Percentiles rank a stretch among this genome's conserved stretches.
Conservation (phyloP, 2,329 filamentous ascomycete species). For the Ophiostoma novo-ulmi region DNA sequence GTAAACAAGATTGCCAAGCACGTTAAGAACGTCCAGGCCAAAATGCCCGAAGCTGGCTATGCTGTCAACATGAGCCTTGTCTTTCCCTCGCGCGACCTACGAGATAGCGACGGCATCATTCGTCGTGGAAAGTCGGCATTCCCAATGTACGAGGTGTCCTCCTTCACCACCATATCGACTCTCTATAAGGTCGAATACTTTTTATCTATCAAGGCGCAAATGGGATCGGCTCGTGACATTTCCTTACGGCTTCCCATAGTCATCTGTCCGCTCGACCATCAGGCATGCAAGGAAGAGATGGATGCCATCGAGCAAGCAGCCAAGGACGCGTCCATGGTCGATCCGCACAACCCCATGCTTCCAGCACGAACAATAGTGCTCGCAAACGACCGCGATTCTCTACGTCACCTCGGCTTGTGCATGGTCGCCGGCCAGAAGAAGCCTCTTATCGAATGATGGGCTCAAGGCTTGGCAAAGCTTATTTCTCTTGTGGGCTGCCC, state of each 20-base stretch:
- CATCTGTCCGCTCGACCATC: constrained; percentile 90
- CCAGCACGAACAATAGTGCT: constrained; percentile 78
- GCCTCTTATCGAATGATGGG: constrained; percentile 55
- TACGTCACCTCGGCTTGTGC: constrained; percentile 58
- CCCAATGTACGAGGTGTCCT: constrained; percentile 79
- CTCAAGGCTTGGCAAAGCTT: neutral
- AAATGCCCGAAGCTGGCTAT: constrained; percentile 85
- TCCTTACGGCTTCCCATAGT: constrained; percentile 86
- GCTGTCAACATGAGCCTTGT: constrained; percentile 87
- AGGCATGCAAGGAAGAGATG: constrained; percentile 97
- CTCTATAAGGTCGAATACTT: constrained; percentile 99
- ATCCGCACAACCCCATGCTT: constrained; percentile 87
- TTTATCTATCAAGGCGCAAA: constrained; percentile 71
- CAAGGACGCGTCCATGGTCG: constrained; percentile 82
- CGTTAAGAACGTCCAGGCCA: constrained; percentile 72
- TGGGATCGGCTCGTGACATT: constrained; percentile 85
- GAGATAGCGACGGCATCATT: constrained; percentile 82
- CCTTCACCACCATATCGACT: constrained; percentile 89
- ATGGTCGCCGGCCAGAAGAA: constrained; percentile 61
- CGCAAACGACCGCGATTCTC: constrained; percentile 64
- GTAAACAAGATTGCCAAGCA: constrained; percentile 81
- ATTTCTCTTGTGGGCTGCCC: neutral
- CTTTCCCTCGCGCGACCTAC: constrained; percentile 82
- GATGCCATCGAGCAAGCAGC: constrained; percentile 95
- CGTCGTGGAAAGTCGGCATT: constrained; percentile 81